Base-by-base conservation (phyloP, 2,329 filamentous ascomycete genomes). In the Dendrostoma leiphaemia region DNA sequence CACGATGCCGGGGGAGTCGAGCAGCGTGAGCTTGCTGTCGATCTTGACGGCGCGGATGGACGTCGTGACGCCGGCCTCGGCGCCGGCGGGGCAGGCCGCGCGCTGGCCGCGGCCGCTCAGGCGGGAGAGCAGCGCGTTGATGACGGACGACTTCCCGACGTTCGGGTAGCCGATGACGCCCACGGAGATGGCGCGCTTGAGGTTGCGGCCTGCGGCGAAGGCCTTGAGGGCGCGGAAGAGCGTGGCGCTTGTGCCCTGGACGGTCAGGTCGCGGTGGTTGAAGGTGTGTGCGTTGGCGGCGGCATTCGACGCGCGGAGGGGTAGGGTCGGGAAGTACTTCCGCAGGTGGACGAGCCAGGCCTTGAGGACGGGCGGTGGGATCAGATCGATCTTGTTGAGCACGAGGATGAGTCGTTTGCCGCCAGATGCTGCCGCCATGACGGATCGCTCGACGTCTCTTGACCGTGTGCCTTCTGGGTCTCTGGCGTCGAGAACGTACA, bases 111-210 rank as follows among this genome's bases (percentile, higher is more conserved):
- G 85, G 53, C 85, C 81, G 61, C 87, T 84, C 62, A 96, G 77
- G 34, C 90, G 84, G 34, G 89, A 85, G 19, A 91, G 88, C 53
- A 97, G 84, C 15, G 91, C 90, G 71, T 97, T 97, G 80, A 97
- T 96, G 65, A 97, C 91, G 48, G 91, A 96, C 26, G 91, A 96
- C 77, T 97, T 97, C 68, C 92, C 92, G 56, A 96, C 92, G 69
- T 97, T 97, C 64, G 92, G 92, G 71, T 96, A 97, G 26, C 92
- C 92, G 63, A 97, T 95, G 59, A 97, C 90, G 61, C 92, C 92
- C 57, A 97, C 92, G 19, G 90, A 92, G 64, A 96, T 85, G 50
- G 91, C 88, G 53, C 92, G 88, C 79, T 96, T 96, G 62, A 97
- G 77, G 68, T 95, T 87, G 64, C 89, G 89, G 57, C 82, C 83